Conservation (phyloP, 2,329 filamentous ascomycete genomes). For the Ophiostoma ips region DNA sequence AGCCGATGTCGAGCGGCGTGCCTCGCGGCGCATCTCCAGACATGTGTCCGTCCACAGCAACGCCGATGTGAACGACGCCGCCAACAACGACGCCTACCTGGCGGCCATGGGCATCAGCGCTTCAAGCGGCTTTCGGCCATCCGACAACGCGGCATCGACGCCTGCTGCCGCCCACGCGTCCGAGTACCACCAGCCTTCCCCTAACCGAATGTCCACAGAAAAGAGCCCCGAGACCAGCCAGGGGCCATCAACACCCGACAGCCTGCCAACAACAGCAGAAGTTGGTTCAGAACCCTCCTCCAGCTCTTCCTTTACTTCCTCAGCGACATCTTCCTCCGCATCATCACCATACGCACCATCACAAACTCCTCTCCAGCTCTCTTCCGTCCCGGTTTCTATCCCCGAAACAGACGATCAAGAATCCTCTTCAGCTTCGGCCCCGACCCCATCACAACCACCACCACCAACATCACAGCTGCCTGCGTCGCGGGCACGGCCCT, state of each 20-base stretch:
- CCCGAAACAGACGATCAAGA: neutral
- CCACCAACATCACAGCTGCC: neutral
- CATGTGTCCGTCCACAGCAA: slow-evolving; percentile 6
- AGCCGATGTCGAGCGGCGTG: slow-evolving; percentile 13
- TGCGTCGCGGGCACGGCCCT: slow-evolving; percentile 19
- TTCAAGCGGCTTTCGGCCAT: slow-evolving; percentile 13
- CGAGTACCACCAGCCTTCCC: neutral
- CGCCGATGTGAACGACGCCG: slow-evolving; percentile 1
- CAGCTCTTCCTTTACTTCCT: neutral
- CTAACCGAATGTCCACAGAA: neutral
- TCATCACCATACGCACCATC: neutral
- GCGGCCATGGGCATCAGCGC: slow-evolving; percentile 4
- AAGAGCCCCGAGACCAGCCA: neutral
- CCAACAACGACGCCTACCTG: slow-evolving; percentile 4
- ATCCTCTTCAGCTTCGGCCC: neutral
- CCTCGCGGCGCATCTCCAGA: slow-evolving; percentile 11
- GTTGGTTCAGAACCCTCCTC: neutral
- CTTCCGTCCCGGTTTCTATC: neutral
- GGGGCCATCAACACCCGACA: neutral
- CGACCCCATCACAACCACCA: neutral
- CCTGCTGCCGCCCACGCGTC: neutral
- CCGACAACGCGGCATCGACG: neutral
- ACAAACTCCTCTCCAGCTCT: neutral
- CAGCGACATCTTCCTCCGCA: neutral
- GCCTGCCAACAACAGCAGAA: neutral